Percentiles rank a stretch among this genome's conserved stretches.
Evolutionary conservation across 768 basidiomycete genomes (phyloP).

Genomic region (Pleurotus djamor): DNA sequence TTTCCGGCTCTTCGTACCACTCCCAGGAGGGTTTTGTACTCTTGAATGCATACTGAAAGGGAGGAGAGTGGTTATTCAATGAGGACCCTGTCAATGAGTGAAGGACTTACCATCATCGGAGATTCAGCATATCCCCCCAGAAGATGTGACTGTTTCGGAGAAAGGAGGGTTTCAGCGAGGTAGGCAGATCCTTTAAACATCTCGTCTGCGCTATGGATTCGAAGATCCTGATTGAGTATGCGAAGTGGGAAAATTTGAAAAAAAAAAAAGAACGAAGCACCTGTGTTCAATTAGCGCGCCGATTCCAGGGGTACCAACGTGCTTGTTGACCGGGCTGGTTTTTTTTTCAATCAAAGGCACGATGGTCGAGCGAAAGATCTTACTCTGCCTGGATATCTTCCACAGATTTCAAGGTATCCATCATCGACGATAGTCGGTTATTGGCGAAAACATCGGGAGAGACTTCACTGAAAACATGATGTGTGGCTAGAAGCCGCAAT

Average conservation of each 20-base stretch:
- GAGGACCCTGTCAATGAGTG: too few relatives aligned
- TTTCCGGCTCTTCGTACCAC: conserved; percentile 28
- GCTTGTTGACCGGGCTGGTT: conserved; percentile 17
- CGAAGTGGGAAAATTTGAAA: too few relatives aligned
- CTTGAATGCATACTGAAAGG: conserved; percentile 11
- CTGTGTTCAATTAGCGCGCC: conserved; percentile 13
- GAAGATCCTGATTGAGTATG: neutral
- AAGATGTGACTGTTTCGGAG: conserved; percentile 2
- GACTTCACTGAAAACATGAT: conserved; percentile 32
- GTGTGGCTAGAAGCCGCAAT: conserved; percentile 29
- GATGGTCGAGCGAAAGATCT: neutral
- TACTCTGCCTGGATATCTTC: conserved; percentile 25
- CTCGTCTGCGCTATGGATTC: conserved; percentile 17
- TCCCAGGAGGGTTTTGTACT: conserved; percentile 22
- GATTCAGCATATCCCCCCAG: conserved; percentile 3
- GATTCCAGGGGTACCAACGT: conserved; percentile 12
- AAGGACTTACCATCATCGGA: neutral
- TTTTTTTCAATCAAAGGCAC: neutral
- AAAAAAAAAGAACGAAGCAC: too few relatives aligned
- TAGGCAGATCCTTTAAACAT: conserved; percentile 13
- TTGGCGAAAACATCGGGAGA: conserved; percentile 29
- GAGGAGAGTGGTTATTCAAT: neutral
- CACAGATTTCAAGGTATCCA: conserved; percentile 24
- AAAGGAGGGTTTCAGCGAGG: conserved; percentile 16
- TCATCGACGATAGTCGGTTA: conserved; percentile 29